Evolutionary conservation across 2,329 filamentous ascomycete genomes (phyloP), one percentile per base, ranked within the genome.

Genomic region (Chaetomium globosum): DNA sequence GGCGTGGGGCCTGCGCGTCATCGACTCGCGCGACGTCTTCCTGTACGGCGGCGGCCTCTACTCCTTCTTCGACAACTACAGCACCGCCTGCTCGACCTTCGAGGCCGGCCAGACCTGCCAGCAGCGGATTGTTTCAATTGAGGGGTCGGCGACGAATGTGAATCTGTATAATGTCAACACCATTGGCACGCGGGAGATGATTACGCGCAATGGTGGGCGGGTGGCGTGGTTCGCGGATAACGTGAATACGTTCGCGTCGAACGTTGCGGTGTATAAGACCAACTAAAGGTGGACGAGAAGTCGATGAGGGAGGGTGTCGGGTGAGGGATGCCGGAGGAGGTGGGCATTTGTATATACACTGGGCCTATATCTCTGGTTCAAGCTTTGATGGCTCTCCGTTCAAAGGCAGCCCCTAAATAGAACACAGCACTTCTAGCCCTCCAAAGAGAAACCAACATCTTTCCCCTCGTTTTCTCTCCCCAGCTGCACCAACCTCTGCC

Each of bases 11-110:
- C 77, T 91, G 33, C 81, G 88, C 8, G 80, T 91, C 46, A 71
- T 88, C 51, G 78, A 83, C 68, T 85, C 82, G 43, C 78, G 77
- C 54, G 81, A 84, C 72, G 76, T 91, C 13, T 76, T 83, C 21
- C 76, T 86, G 28, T 88, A 89, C 70, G 87, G 88, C 8, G 84
- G 83, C 0, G 89, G 89, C 0, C 71, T 90, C 16, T 92, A 91
- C 76, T 85, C 82, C 2, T 90, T 89, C 80, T 90, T 89, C 74
- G 81, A 84, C 73, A 85, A 89, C 75, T 89, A 89, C 76, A 81
- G 78, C 55, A 80, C 80, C 10, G 65, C 74, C 0, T 85, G 83
- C 72, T 81, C 80, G n/a, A 79, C 78, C 30, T 77, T 79, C 60
- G 73, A 73, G 2, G 79, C 77, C 0, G 77, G 75, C 4, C 75